Conservation (phyloP, 2,329 filamentous ascomycete species). For the Chrysosporium queenslandicum region DNA sequence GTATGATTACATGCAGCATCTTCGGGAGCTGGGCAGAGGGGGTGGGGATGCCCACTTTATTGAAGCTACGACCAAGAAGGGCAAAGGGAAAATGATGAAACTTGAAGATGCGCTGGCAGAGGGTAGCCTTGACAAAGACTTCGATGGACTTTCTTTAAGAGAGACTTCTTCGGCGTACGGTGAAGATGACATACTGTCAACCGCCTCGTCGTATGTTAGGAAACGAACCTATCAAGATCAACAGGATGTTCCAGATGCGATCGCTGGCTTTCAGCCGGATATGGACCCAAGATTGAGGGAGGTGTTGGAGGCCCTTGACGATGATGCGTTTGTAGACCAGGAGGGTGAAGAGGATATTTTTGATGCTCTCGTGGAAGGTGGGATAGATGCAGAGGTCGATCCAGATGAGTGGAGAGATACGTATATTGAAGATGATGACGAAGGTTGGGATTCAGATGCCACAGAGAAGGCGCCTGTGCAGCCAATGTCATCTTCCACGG, state of each 20-base stretch:
- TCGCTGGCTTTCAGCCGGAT: conserved; percentile 90
- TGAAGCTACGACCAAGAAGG: conserved; percentile 53
- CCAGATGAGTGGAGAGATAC: conserved; percentile 66
- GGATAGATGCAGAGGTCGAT: conserved; percentile 58
- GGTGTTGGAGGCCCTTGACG: conserved; percentile 84
- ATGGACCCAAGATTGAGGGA: conserved; percentile 93
- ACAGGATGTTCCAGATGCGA: conserved; percentile 81
- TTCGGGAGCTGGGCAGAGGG: conserved; percentile 71
- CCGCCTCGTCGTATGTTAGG: conserved; percentile 62
- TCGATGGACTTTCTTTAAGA: conserved; percentile 14
- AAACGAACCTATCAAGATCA: conserved; percentile 79
- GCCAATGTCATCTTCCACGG: conserved; percentile 19
- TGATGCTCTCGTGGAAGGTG: conserved; percentile 57
- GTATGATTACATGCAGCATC: conserved; percentile 99
- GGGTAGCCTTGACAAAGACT: conserved; percentile 39
- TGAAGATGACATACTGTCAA: conserved; percentile 26
- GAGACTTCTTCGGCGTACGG: conserved; percentile 13
- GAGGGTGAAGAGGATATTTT: conserved; percentile 77
- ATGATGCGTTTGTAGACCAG: conserved; percentile 84
- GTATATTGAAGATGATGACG: conserved; percentile 50
- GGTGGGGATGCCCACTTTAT: conserved; percentile 70
- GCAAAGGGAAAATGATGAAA: conserved; percentile 59
- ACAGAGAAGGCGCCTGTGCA: conserved; percentile 62
- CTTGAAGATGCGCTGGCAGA: conserved; percentile 73
- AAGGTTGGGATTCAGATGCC: conserved; percentile 89